Conservation (phyloP, 805 yeast genomes). For the Starmerella stigmatis region DNA sequence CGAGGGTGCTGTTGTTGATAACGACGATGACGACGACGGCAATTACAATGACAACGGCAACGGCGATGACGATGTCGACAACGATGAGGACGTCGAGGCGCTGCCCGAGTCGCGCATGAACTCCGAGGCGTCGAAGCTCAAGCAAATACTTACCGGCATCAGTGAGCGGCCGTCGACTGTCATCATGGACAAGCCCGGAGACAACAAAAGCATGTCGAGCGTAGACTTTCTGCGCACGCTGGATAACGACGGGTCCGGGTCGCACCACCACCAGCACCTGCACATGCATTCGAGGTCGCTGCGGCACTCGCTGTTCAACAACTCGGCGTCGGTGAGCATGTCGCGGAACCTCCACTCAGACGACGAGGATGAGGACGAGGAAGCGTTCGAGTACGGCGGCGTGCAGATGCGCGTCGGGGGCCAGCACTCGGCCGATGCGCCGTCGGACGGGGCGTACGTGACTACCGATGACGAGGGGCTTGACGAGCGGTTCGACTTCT, state of each 20-base stretch:
- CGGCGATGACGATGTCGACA: not conserved
- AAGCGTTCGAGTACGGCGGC: constrained; percentile 2
- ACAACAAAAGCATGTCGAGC: constrained; percentile 28
- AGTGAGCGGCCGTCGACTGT: constrained; percentile 30
- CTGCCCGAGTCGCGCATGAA: constrained; percentile 7
- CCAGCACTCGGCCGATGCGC: not conserved
- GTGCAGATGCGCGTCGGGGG: constrained; percentile 1
- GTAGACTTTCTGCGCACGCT: constrained; percentile 32
- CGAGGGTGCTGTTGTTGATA: too few species aligned
- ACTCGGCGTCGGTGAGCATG: constrained; percentile 2
- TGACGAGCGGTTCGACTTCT: constrained; percentile 1
- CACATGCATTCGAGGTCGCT: constrained; percentile 2
- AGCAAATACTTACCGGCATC: constrained; percentile 31
- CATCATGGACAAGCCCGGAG: constrained; percentile 24
- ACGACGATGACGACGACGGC: not conserved
- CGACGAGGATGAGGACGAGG: constrained; percentile 7
- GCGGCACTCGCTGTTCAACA: constrained; percentile 3
- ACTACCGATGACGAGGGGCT: not conserved
- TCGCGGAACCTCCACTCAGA: constrained; percentile 1
- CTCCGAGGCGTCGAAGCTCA: constrained; percentile 23
- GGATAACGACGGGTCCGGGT: constrained; percentile 21
- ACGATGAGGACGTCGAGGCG: constrained; percentile 8
- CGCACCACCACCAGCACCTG: constrained; percentile 7
- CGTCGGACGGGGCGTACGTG: not conserved
- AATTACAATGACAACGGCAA: too few species aligned